phyloP scores from a whole-genome alignment of 352 stramenopile species.

The Globisporangium acanthophoron region DNA sequence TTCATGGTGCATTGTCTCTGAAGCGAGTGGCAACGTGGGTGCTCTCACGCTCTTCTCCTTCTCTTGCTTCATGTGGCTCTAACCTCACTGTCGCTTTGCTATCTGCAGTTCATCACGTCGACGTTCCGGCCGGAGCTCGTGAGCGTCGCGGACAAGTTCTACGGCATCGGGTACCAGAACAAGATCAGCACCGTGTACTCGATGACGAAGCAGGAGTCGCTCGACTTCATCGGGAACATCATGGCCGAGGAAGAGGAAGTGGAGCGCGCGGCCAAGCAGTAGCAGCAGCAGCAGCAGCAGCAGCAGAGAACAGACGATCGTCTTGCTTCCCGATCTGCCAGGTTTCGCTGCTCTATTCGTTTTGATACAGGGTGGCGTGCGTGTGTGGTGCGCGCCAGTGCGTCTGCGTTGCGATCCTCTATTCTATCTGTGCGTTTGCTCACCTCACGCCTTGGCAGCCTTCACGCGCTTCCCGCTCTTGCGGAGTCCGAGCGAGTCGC shows the following conservation, averaged over 20 bases:
- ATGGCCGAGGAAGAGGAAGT: slow-evolving; percentile 87
- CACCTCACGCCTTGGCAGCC: slow-evolving; percentile 16
- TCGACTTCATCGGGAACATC: slow-evolving; percentile 95
- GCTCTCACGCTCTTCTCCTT: neutral
- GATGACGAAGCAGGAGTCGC: slow-evolving; percentile 95
- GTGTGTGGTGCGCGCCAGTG: neutral
- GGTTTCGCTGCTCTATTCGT: slow-evolving; percentile 2
- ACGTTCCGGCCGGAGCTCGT: slow-evolving; percentile 99
- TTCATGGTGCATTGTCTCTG: neutral
- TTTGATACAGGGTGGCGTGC: neutral
- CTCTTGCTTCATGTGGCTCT: neutral
- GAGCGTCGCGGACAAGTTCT: slow-evolving; percentile 94
- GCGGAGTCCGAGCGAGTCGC: slow-evolving; percentile 57
- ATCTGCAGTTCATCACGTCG: slow-evolving; percentile 93
- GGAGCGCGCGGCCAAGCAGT: slow-evolving; percentile 23
- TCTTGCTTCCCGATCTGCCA: neutral
- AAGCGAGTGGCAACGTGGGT: neutral
- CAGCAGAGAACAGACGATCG: neutral
- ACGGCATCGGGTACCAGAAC: slow-evolving; percentile 98
- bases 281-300: neutral
- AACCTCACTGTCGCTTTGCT: neutral
- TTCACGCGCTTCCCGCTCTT: slow-evolving; percentile 71
- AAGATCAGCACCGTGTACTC: slow-evolving; percentile 95
- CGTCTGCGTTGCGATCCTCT: neutral
- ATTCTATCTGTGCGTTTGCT: neutral